These are phyloP conservation scores for Aspergillus conjunctus DNA, from an alignment of 495 filamentous ascomycete species.

Conservation along the genomic window DNA sequence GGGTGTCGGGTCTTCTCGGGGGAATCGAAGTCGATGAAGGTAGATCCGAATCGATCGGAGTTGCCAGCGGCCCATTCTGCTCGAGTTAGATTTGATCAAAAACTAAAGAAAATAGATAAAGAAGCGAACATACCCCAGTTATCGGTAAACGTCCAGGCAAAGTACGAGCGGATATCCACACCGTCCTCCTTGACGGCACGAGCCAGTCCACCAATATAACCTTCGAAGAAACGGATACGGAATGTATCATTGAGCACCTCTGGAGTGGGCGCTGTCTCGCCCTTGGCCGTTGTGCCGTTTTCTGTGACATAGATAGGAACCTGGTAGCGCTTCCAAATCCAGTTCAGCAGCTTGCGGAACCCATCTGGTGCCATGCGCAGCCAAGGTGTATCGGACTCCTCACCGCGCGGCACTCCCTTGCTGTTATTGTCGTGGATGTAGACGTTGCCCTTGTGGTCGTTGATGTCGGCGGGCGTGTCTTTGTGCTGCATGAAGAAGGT, in stretches of 20 bases:
- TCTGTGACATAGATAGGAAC: constrained; percentile 54
- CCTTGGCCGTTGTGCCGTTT: constrained; percentile 51
- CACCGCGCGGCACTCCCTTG: constrained; percentile 45
- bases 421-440: constrained; percentile 47
- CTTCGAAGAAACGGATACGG: constrained; percentile 48
- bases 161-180: constrained; percentile 49
- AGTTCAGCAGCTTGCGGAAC: constrained; percentile 48
- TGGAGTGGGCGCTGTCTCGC: constrained; percentile 41
- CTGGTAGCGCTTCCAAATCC: constrained; percentile 46
- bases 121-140: constrained; percentile 38
- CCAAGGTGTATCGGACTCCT: constrained; percentile 52
- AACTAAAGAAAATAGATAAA: neutral
- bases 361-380: constrained; percentile 43
- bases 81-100: constrained; percentile 14
- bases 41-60: constrained; percentile 48
- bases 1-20: constrained; percentile 49
- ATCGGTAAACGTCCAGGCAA: constrained; percentile 53
- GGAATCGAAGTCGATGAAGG: constrained; percentile 46
- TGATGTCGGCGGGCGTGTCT: constrained; percentile 38
- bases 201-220: constrained; percentile 48
- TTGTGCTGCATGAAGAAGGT: constrained; percentile 49
- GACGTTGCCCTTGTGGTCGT: constrained; percentile 51
- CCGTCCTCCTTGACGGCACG: constrained; percentile 47
- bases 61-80: constrained; percentile 54
- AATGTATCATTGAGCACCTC: constrained; percentile 47